Percentiles rank a stretch among this genome's conserved stretches.
Evolutionary conservation across 1,139 yeast genomes (phyloP).

Genomic region (Entelexis paramagnoliae): DNA sequence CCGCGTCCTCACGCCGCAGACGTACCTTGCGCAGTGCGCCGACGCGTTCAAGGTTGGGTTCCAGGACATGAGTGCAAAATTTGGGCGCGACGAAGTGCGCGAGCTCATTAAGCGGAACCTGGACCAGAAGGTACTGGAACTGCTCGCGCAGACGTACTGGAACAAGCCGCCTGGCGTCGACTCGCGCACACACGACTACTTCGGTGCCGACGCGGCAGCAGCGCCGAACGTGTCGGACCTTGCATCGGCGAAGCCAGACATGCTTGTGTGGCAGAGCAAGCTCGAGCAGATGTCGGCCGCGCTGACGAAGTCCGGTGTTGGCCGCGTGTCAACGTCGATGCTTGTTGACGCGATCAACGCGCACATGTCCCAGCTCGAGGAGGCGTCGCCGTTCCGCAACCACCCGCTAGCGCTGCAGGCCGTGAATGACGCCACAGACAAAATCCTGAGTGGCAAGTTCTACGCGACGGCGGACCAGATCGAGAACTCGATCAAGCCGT

Average conservation of each 20-base stretch:
- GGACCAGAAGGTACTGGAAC: slow-evolving; percentile 79
- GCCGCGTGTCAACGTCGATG: slow-evolving; percentile 73
- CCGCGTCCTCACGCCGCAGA: slow-evolving; percentile 83
- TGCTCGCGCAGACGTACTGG: slow-evolving; percentile 89
- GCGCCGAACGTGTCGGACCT: slow-evolving; percentile 30
- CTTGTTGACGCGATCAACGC: slow-evolving; percentile 69
- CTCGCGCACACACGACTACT: slow-evolving; percentile 2
- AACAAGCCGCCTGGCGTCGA: slow-evolving; percentile 43
- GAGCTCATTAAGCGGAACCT: slow-evolving; percentile 70
- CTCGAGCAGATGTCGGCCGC: slow-evolving; percentile 74
- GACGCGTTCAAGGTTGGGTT: slow-evolving; percentile 79
- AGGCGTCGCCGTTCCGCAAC: slow-evolving; percentile 61
- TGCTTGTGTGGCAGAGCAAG: slow-evolving; percentile 78
- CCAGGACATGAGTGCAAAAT: slow-evolving; percentile 72
- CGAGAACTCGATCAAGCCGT: slow-evolving; percentile 95
- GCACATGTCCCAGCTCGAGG: slow-evolving; percentile 65
- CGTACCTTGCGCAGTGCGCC: slow-evolving; percentile 83
- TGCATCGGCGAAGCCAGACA: slow-evolving; percentile 44
- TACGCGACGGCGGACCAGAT: slow-evolving; percentile 96
- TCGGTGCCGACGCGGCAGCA: background rate
- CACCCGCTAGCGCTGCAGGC: slow-evolving; percentile 79
- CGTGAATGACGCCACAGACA: slow-evolving; percentile 73
- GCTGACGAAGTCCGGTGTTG: slow-evolving; percentile 85
- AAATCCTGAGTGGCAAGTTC: slow-evolving; percentile 66
- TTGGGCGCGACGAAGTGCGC: slow-evolving; percentile 73